Evolutionary conservation across 1,284 basidiomycete species (phyloP).

Genomic region (Cryptococcus maquisensis): DNA sequence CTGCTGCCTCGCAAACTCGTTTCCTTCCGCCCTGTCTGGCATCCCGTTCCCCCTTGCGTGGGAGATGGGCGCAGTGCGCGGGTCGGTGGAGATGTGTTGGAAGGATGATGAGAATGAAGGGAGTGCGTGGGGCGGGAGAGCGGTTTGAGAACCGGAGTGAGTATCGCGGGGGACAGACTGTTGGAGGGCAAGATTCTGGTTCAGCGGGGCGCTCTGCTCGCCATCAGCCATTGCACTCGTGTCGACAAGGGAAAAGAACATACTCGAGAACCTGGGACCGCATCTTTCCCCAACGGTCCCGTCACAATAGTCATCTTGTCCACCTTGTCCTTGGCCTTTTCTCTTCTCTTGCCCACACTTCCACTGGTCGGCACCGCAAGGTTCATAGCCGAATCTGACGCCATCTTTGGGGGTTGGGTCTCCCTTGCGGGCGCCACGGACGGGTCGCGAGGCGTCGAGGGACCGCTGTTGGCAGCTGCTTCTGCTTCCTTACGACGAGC

Average conservation of each 20-base stretch:
- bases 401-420: background rate
- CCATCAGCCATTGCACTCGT: slow-evolving; percentile 5
- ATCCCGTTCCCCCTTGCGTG: background rate
- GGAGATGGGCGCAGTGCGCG: slow-evolving; percentile 32
- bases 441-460: slow-evolving; percentile 28
- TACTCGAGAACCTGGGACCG: slow-evolving; percentile 39
- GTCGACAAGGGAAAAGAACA: slow-evolving; percentile 3
- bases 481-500: slow-evolving; percentile 33
- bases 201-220: slow-evolving; percentile 38
- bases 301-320: slow-evolving; percentile 44
- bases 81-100: slow-evolving; percentile 18
- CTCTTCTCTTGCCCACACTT: slow-evolving; percentile 40
- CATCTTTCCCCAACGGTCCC: slow-evolving; percentile 24
- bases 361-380: slow-evolving; percentile 6
- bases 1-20: slow-evolving; percentile 36
- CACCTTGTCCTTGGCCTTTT: slow-evolving; percentile 44
- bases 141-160: slow-evolving; percentile 36
- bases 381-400: background rate
- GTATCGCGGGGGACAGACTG: slow-evolving; percentile 39
- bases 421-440: no score
- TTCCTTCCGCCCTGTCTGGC: slow-evolving; percentile 12
- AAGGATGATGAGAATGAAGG: slow-evolving; percentile 20
- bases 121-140: slow-evolving; percentile 33
- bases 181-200: slow-evolving; percentile 37
- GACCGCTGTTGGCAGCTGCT: slow-evolving; percentile 18